Base-by-base conservation (phyloP, 371 early-diverging fungal species). In the Coemansia sp. region DNA sequence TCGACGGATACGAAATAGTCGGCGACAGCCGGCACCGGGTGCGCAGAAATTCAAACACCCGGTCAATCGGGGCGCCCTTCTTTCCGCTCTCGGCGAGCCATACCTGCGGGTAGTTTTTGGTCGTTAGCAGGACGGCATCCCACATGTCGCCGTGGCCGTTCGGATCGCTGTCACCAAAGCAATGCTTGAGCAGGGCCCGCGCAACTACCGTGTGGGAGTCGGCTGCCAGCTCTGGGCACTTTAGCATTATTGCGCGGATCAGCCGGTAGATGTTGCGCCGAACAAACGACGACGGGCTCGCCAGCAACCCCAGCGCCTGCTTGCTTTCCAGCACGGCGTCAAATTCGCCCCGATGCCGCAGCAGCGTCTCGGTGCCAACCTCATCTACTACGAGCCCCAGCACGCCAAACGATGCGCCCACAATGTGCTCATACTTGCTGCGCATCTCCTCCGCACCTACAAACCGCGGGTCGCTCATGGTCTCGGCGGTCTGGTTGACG, bases 71-170 rank as follows among this genome's bases (percentile, higher is more conserved):
- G 38, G 30, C 16, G 34, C 45, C 49, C 49, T 54, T 55, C 54
- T 55, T 57, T 45, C 65, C 68, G 31, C 26, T 20, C 10, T 43
- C 53, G 2, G 52, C 43, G 31, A 42, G 34, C 76, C 76, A 75
- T 4, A 55, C 63, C 34, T 65, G 67, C 2, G 76, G 73, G 7
- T 63, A 75, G 60, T 56, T 63, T 43, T 75, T 75, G 8, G 76
- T 75, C n/a, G 59, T 45, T 43, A 75, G 57, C 61, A 75, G 52
- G 26, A 70, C 65, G 5, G 77, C 77, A 40, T 76, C 77, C 75
- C 75, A 76, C 77, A 76, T 73, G 41, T 76, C 77, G 14, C 77
- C 77, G 34, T 76, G 77, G 10, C 62, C 63, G 26, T 50, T 61
- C 8, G 70, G 55, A 14, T 76, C 77, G 59, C 43, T 55, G 47